Evolutionary conservation across 1,284 basidiomycete species (phyloP).

Genomic region (Ceratobasidium sp.): DNA sequence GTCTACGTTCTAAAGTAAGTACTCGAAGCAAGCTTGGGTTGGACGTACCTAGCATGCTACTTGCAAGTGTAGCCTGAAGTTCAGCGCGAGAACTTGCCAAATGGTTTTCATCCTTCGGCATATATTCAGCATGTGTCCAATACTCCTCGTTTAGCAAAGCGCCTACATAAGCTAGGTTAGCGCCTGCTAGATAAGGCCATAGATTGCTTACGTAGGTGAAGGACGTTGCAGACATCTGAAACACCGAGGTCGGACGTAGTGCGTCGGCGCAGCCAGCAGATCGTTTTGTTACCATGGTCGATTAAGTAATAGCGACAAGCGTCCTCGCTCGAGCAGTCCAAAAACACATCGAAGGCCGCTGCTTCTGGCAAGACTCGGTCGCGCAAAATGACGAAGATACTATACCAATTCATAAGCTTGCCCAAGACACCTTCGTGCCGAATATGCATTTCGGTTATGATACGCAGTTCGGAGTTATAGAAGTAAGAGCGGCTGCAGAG

Average conservation of each 20-base stretch:
- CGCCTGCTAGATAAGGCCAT: not conserved
- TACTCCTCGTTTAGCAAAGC: constrained; percentile 43
- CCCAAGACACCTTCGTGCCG: not conserved
- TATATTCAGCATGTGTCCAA: constrained; percentile 44
- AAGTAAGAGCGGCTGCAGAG: not conserved
- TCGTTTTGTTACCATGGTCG: constrained; percentile 2
- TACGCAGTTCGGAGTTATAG: not conserved
- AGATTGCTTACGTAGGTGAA: constrained; percentile 19
- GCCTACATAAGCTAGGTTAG: constrained; percentile 2
- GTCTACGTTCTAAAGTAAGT: not conserved
- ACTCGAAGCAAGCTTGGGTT: not conserved
- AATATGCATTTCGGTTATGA: not conserved
- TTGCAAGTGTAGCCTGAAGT: constrained; percentile 32
- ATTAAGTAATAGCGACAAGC: constrained; percentile 32
- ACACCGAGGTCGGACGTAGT: constrained; percentile 16
- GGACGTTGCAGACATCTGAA: not conserved
- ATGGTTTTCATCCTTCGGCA: constrained; percentile 39
- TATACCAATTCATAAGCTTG: not conserved
- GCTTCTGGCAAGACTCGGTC: constrained; percentile 1
- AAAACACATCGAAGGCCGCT: constrained; percentile 15
- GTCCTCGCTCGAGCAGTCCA: constrained; percentile 4
- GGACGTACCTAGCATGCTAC: constrained; percentile 34
- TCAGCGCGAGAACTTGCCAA: constrained; percentile 12
- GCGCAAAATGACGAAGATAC: not conserved
- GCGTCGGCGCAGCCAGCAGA: constrained; percentile 24